phyloP scores from a whole-genome alignment of 495 filamentous ascomycete species.

The Hypoxylon subgilvum region DNA sequence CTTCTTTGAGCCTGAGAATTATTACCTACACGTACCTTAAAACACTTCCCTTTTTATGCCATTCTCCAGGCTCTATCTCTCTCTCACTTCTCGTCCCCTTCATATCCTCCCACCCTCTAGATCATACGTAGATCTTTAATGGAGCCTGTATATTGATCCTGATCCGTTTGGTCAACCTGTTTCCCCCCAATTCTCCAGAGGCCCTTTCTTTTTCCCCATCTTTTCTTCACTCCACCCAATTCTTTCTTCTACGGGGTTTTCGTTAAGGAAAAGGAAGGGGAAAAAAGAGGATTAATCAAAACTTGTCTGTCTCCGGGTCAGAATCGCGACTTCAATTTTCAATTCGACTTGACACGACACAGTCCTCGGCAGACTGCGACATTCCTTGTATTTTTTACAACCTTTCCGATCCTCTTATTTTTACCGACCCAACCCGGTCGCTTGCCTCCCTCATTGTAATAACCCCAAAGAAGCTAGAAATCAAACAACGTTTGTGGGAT shows the following conservation, averaged over 20 bases:
- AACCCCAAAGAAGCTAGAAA: slow-evolving; percentile 21
- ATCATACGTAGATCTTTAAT: slow-evolving; percentile 62
- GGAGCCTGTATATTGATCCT: slow-evolving; percentile 60
- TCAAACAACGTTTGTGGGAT: slow-evolving; percentile 20
- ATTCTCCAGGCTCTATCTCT: slow-evolving; percentile 46
- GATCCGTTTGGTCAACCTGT: slow-evolving; percentile 42
- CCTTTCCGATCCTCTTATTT: slow-evolving; percentile 21
- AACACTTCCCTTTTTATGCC: slow-evolving; percentile 48
- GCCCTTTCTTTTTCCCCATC: slow-evolving; percentile 42
- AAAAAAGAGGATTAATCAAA: slow-evolving; percentile 27
- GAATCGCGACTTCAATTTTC: slow-evolving; percentile 18
- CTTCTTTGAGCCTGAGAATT: no score
- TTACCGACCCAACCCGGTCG: slow-evolving; percentile 31
- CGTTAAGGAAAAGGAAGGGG: slow-evolving; percentile 27
- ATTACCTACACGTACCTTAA: no score
- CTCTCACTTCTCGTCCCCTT: slow-evolving; percentile 28
- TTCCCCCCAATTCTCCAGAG: slow-evolving; percentile 25
- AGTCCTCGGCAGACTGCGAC: slow-evolving; percentile 32
- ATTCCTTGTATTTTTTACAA: slow-evolving; percentile 34
- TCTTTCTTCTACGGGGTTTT: slow-evolving; percentile 40
- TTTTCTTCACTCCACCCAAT: slow-evolving; percentile 41
- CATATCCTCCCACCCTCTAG: slow-evolving; percentile 41
- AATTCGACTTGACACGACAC: slow-evolving; percentile 27
- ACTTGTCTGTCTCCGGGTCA: slow-evolving; percentile 26
- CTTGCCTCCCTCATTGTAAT: slow-evolving; percentile 31